A percentile compares a stretch with the other conserved stretches of the same genome.
Conservation (phyloP, 2,329 filamentous ascomycete species). For the Cercospora citrullina region DNA sequence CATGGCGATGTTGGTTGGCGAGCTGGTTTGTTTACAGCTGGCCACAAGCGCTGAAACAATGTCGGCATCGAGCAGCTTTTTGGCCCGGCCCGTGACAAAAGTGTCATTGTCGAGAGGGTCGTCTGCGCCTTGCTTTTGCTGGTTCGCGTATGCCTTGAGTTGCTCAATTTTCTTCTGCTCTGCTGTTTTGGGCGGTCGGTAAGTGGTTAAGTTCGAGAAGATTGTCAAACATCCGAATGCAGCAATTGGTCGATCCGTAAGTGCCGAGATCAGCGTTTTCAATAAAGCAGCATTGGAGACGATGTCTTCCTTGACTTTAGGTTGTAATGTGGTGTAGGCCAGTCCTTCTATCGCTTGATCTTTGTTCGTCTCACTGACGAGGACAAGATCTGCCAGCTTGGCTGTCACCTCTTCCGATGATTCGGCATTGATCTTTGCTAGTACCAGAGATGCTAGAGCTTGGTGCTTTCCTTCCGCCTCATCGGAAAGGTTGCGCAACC, state of each 20-base stretch:
- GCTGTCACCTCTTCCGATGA: conserved; percentile 32
- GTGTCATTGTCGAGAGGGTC: conserved; percentile 74
- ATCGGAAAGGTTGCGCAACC: conserved; percentile 79
- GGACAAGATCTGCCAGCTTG: conserved; percentile 35
- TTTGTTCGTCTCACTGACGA: conserved; percentile 43
- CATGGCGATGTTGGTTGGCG: conserved; percentile 68
- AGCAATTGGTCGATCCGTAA: conserved; percentile 49
- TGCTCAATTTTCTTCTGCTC: conserved; percentile 91
- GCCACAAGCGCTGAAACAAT: conserved; percentile 75
- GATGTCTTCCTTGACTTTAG: conserved; percentile 80
- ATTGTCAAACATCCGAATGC: conserved; percentile 87
- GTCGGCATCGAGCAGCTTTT: conserved; percentile 74
- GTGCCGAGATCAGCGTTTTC: conserved; percentile 64
- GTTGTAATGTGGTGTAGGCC: conserved; percentile 85
- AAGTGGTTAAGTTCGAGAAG: conserved; percentile 79
- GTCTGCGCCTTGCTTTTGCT: conserved; percentile 62
- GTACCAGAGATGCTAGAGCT: conserved; percentile 52
- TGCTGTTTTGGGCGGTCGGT: conserved; percentile 74
- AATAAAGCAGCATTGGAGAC: conserved; percentile 68
- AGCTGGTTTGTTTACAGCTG: conserved; percentile 43
- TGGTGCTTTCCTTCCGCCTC: conserved; percentile 34
- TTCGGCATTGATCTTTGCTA: conserved; percentile 52
- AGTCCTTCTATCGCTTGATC: conserved; percentile 81
- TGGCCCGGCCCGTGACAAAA: conserved; percentile 74
- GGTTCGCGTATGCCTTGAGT: conserved; percentile 90